phyloP scores from a whole-genome alignment of 2,329 filamentous ascomycete genomes.

The Claviceps sp. region DNA sequence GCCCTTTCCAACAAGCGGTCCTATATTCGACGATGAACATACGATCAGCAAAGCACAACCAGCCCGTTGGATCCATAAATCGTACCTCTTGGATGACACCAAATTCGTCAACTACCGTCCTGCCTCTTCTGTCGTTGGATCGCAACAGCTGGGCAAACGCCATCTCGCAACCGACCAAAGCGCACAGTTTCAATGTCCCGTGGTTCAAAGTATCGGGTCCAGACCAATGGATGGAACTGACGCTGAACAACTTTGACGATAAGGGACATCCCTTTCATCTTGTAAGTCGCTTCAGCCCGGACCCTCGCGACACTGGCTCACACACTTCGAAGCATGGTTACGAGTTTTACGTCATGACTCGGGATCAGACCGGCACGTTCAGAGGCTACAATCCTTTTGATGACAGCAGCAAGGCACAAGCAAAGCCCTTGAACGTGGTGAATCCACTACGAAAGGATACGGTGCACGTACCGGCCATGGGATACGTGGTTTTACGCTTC shows the following conservation, averaged over 20 bases:
- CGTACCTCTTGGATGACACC: constrained; percentile 10
- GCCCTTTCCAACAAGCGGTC: constrained; percentile 7
- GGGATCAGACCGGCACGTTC: constrained; percentile 1
- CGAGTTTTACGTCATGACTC: constrained; percentile 9
- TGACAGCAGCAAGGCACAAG: not conserved
- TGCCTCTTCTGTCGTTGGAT: constrained; percentile 9
- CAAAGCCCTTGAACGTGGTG: constrained; percentile 3
- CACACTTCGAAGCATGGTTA: constrained; percentile 9
- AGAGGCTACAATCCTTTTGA: constrained; percentile 10
- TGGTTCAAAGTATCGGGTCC: constrained; percentile 7
- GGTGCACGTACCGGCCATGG: constrained; percentile 17
- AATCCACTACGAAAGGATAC: constrained; percentile 20
- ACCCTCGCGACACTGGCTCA: not conserved
- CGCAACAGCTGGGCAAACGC: constrained; percentile 6
- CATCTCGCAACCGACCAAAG: constrained; percentile 7
- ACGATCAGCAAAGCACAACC: constrained; percentile 10
- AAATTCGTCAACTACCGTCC: constrained; percentile 1
- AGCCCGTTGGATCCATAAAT: constrained; percentile 11
- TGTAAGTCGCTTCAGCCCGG: constrained; percentile 13
- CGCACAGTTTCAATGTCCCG: constrained; percentile 8
- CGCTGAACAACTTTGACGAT: constrained; percentile 37
- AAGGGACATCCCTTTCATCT: constrained; percentile 36
- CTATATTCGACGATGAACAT: constrained; percentile 10
- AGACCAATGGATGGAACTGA: constrained; percentile 29
- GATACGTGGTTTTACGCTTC: constrained; percentile 22